Evolutionary conservation across 164 flowering plant species (phyloP), one percentile per base, ranked within the genome.

Genomic region (Liquidambar formosana): DNA sequence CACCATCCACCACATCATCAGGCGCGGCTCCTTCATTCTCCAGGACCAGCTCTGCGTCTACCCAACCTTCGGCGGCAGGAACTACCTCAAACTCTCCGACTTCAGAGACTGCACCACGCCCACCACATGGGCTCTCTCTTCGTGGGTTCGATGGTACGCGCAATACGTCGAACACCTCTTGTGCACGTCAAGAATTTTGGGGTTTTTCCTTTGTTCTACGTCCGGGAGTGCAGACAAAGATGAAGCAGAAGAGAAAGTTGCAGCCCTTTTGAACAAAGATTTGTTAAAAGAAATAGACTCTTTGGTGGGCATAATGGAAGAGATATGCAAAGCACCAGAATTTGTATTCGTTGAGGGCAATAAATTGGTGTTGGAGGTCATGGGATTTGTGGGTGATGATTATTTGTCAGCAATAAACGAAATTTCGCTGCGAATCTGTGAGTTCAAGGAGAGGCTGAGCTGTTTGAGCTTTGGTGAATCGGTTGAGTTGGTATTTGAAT

Each of bases 121-220:
- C 1, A 66, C 79, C 10, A 46, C 84, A 0, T 88, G 92, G 93
- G 81, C 77, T 18, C 75, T 91, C 49, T 87, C 92, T 23, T 71
- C 81, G 0, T 91, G 92, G 88, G 87, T 91, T 8, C 67, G 96
- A 65, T 93, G 92, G 92, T 86, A 83, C 68, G 88, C 85, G 0
- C 45, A 75, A 1, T 78, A 84, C 68, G 71, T 94, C 8, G 98
- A 94, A 52, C 81, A 73, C 14, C 70, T 86, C 2, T 65, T 91
- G 3, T 77, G 73, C 1, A 77, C 88, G 5, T 85, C 88, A 0
- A 70, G 88, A 57, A 57, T 77, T 43, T 28, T 91, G 38, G 94
- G 93, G 0, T 84, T 68, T 41, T 85, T 88, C 19, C 65, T 88
- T 3, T 72, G 76, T 16, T 77, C 83, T 14, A 27, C 67, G n/a